Conservation (phyloP, 164 flowering plant species). For the Amborella trichopoda region DNA sequence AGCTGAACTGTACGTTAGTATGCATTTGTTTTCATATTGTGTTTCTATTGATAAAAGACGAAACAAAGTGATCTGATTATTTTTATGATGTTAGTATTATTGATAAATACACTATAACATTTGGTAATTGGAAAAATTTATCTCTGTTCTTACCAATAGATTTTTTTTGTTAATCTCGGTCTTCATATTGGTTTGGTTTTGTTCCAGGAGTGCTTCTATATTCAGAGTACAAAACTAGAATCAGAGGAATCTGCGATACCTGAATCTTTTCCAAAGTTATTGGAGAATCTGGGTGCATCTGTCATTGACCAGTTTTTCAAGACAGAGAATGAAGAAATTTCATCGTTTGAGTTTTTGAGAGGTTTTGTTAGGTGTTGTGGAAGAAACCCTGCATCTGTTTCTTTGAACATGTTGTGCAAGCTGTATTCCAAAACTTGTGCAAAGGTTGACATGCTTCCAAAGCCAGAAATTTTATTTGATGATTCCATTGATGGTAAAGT, state of each 20-base stretch:
- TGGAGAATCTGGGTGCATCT: slow-evolving; percentile 47
- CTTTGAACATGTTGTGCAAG: slow-evolving; percentile 36
- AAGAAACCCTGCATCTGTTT: slow-evolving; percentile 35
- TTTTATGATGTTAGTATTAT: no score
- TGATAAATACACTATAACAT: no score
- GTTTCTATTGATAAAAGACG: no score
- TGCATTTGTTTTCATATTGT: no score
- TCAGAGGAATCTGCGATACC: slow-evolving; percentile 19
- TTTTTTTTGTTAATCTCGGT: no score
- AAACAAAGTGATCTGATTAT: no score
- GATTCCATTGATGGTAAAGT: slow-evolving; percentile 16
- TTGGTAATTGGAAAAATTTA: no score
- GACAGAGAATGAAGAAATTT: slow-evolving; percentile 41
- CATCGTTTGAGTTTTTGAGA: slow-evolving; percentile 67
- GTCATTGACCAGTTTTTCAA: slow-evolving; percentile 51
- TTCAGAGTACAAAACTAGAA: slow-evolving; percentile 15
- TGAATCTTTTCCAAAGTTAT: slow-evolving; percentile 28
- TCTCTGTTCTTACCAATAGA: no score
- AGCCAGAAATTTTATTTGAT: slow-evolving; percentile 14
- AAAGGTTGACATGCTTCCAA: slow-evolving; percentile 30
- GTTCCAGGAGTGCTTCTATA: slow-evolving; percentile 55
- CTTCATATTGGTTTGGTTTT: no score
- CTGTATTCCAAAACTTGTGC: slow-evolving; percentile 27
- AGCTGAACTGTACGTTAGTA: no score
- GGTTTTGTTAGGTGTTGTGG: slow-evolving; percentile 71